phyloP scores from a whole-genome alignment of 2,329 filamentous ascomycete species.

The Aspergillus neotritici region DNA sequence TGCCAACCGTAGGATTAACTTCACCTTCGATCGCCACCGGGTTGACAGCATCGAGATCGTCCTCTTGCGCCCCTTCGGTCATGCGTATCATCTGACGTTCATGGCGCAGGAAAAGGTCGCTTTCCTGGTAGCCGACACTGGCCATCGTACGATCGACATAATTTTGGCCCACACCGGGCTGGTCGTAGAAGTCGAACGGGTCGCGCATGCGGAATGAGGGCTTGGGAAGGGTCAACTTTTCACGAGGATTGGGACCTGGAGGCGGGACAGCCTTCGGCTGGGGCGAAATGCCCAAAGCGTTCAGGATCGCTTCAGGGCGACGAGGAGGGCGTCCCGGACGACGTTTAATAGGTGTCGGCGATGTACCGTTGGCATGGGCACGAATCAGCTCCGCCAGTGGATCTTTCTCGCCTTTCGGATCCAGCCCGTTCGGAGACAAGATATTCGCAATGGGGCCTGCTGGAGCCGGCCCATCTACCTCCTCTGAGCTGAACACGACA shows the following conservation, averaged over 20 bases:
- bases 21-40: conserved; percentile 57
- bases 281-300: conserved; percentile 54
- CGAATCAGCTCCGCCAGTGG: conserved; percentile 41
- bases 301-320: conserved; percentile 56
- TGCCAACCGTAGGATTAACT: conserved; percentile 56
- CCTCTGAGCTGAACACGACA: conserved; percentile 71
- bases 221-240: conserved; percentile 46
- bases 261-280: conserved; percentile 47
- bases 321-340: conserved; percentile 62
- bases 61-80: conserved; percentile 57
- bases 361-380: conserved; percentile 30
- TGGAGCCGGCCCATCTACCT: conserved; percentile 69
- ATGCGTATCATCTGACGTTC: conserved; percentile 64
- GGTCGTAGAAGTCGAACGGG: conserved; percentile 55
- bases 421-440: conserved; percentile 21
- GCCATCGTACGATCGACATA: conserved; percentile 97
- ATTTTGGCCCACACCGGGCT: conserved; percentile 76
- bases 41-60: conserved; percentile 55
- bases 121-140: conserved; percentile 92
- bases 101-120: conserved; percentile 76
- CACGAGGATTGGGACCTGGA: conserved; percentile 46
- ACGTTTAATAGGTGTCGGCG: conserved; percentile 48
- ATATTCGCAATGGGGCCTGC: conserved; percentile 40
- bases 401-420: conserved; percentile 24
- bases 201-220: conserved; percentile 44